These are phyloP conservation scores for Trifolium dubium DNA, from an alignment of 306 rosid species.

Conservation along the genomic window DNA sequence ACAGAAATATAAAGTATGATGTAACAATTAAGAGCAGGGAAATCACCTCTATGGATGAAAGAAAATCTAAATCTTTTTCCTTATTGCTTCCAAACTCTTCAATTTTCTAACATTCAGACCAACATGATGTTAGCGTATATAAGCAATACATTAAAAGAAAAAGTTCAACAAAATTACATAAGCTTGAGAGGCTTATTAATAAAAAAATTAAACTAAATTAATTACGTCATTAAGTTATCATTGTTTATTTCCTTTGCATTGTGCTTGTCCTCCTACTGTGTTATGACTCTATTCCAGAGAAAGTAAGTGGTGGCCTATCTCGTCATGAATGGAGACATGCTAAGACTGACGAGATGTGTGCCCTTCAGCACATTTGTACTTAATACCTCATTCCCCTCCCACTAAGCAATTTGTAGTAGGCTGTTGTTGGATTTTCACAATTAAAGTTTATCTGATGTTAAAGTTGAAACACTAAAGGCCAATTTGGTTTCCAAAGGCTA, in stretches of 20 bases:
- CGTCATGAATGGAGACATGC: background rate
- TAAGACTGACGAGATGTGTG: background rate
- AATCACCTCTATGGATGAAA: constrained; percentile 92
- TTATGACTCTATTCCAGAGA: background rate
- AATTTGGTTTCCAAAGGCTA: background rate
- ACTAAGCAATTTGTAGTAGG: background rate
- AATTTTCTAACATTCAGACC: constrained; percentile 69
- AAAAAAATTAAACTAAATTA: background rate
- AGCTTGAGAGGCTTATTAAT: constrained; percentile 15
- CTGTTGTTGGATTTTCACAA: background rate
- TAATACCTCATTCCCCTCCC: background rate
- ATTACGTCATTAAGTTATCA: background rate
- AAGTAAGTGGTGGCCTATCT: background rate
- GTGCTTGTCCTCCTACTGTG: background rate
- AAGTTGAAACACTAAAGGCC: background rate
- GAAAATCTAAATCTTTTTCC: constrained; percentile 91
- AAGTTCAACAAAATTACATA: constrained; percentile 3
- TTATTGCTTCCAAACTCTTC: constrained; percentile 63
- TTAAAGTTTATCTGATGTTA: background rate
- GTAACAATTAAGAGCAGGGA: constrained; percentile 25
- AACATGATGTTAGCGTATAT: constrained; percentile 32
- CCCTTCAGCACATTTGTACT: background rate
- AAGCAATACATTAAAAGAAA: constrained; percentile 5
- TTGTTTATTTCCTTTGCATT: background rate
- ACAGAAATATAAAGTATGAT: constrained; percentile 28